Percentiles rank a stretch among this genome's conserved stretches.
These are phyloP conservation scores for Carex arenaria DNA, from an alignment of 202 grass and related monocot species.

Conservation along the genomic window DNA sequence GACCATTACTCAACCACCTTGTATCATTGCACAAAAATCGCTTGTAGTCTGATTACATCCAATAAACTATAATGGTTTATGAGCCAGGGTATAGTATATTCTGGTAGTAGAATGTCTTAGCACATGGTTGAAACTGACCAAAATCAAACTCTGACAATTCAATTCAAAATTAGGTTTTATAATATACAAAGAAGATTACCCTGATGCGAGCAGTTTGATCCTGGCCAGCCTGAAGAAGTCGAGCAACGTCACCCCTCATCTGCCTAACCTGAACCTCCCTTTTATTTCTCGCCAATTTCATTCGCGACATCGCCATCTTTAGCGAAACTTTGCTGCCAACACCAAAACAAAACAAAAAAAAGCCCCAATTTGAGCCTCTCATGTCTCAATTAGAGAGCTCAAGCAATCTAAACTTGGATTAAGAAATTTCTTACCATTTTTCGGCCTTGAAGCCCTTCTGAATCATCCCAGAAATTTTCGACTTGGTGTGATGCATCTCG, in stretches of 20 bases:
- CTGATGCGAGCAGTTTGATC: conserved; percentile 84
- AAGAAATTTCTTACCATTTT: conserved; percentile 56
- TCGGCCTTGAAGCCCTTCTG: conserved; percentile 89
- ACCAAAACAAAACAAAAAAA: background rate
- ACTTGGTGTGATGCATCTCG: conserved; percentile 46
- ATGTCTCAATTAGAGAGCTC: background rate
- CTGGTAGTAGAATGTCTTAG: background rate
- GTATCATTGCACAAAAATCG: background rate
- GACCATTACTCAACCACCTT: background rate
- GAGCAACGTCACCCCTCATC: conserved; percentile 72
- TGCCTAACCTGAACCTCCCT: conserved; percentile 56
- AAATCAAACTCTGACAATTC: background rate
- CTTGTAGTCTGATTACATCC: background rate
- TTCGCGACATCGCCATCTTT: conserved; percentile 74
- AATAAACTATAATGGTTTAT: background rate
- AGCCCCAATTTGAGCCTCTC: background rate
- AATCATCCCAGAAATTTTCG: conserved; percentile 76
- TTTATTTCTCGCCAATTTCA: conserved; percentile 86
- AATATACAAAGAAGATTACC: conserved; percentile 18
- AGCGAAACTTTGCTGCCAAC: conserved; percentile 74
- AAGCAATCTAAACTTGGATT: background rate
- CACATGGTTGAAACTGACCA: background rate
- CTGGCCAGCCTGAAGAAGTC: conserved; percentile 72
- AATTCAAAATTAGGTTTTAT: background rate
- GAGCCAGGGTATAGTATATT: background rate